Base-by-base conservation (phyloP, 2,329 filamentous ascomycete species). In the Diaporthe sp. region DNA sequence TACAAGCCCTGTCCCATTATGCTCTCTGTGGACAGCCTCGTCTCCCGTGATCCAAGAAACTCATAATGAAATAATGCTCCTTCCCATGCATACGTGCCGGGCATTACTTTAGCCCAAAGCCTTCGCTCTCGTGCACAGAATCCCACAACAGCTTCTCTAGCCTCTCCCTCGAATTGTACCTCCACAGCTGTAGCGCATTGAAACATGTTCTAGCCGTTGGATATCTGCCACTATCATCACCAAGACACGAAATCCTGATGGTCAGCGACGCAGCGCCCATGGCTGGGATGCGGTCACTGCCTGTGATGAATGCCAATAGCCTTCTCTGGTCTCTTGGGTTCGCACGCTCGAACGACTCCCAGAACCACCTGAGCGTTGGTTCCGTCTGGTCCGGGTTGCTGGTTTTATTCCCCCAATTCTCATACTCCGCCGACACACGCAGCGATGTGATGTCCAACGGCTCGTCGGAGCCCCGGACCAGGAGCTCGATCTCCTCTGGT, bases 151-250 rank as follows among this genome's bases (percentile, higher is more conserved):
- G 92, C 70, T 84, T 85, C 82, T 95, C 93, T 75, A 98, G 83
- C 78, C 90, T 92, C 81, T 92, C 88, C 79, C 88, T 91, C 4
- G 90, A 91, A 49, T 84, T 82, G 83, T 96, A 98, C 61, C 91
- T 89, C 85, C 93, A 96, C 74, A 98, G 85, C 6, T 93, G 92
- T 77, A 98, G 81, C 82, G 93, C 91, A 82, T 98, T 98, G 85
- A 98, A 98, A 83, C 96, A 98, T 10, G 96, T 98, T 80, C 95
- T 90, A 25, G 96, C 96, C 28, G 95, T 94, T 1, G 96, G 96
- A 81, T 94, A 98, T 77, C 95, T 89, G 51, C 90, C 88, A 75
- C 88, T 88, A 80, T 97, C 94, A 57, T 94, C 90, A 0, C 95
- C 95, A 0, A 96, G 88, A 81, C 94, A 96, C 19, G 91, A 89